phyloP scores from a whole-genome alignment of 2,329 filamentous ascomycete genomes.

The Hypomyces rosellus region DNA sequence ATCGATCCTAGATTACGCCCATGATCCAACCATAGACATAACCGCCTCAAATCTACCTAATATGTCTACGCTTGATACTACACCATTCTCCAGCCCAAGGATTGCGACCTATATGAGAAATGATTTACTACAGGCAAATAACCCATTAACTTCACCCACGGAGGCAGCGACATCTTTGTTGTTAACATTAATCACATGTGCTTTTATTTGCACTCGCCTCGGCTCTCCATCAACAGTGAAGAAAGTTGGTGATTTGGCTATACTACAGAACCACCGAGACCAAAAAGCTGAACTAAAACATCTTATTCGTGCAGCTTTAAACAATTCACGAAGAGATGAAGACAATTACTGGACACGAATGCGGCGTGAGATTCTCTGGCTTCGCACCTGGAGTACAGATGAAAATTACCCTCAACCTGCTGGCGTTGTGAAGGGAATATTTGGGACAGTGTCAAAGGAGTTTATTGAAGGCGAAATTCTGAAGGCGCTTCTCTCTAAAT shows the following conservation, averaged over 20 bases:
- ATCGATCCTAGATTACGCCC: conserved; percentile 51
- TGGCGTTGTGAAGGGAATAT: conserved; percentile 52
- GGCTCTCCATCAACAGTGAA: conserved; percentile 47
- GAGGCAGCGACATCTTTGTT: conserved; percentile 51
- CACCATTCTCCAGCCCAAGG: conserved; percentile 18
- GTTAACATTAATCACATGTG: conserved; percentile 57
- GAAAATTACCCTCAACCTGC: neutral
- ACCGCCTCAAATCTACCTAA: conserved; percentile 18
- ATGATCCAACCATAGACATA: neutral
- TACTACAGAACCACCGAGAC: conserved; percentile 57
- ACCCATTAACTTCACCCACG: conserved; percentile 58
- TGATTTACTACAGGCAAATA: conserved; percentile 51
- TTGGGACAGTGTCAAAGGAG: conserved; percentile 53
- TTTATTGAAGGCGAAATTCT: conserved; percentile 66
- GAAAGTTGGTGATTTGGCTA: conserved; percentile 54
- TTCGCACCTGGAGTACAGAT: conserved; percentile 60
- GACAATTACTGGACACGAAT: conserved; percentile 58
- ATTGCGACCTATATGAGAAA: conserved; percentile 27
- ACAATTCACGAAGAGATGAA: conserved; percentile 49
- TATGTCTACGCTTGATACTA: conserved; percentile 26
- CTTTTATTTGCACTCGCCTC: conserved; percentile 47
- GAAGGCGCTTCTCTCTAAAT: conserved; percentile 57
- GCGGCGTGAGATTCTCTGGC: conserved; percentile 63
- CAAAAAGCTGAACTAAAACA: conserved; percentile 55
- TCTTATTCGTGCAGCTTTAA: conserved; percentile 48